These are phyloP conservation scores for Rhizopus microsporus DNA, from an alignment of 371 early-diverging fungal genomes.

Conservation along the genomic window DNA sequence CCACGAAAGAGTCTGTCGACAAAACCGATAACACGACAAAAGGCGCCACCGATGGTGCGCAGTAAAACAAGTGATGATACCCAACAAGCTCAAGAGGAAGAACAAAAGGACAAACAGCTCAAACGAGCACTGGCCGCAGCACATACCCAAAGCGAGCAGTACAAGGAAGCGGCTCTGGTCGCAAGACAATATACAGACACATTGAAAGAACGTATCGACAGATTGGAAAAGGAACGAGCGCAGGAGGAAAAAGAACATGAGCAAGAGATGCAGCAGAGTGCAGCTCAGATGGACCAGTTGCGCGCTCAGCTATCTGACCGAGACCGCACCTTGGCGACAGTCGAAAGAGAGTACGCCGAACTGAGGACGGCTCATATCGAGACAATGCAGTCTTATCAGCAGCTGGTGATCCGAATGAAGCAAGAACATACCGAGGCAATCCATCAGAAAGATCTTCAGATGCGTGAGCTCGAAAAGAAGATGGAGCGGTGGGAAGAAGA, in stretches of 20 bases:
- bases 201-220: slow-evolving; percentile 30
- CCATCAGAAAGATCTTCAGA: slow-evolving; percentile 19
- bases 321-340: slow-evolving; percentile 24
- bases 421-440: slow-evolving; percentile 13
- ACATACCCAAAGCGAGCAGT: slow-evolving; percentile 6
- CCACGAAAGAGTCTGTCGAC: slow-evolving; percentile 8
- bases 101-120: slow-evolving; percentile 26
- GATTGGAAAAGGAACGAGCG: slow-evolving; percentile 20
- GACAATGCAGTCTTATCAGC: slow-evolving; percentile 32
- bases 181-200: slow-evolving; percentile 6
- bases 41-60: slow-evolving; percentile 7
- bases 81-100: slow-evolving; percentile 35
- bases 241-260: slow-evolving; percentile 18
- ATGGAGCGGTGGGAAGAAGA: neutral
- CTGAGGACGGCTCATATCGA: slow-evolving; percentile 31
- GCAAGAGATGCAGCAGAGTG: slow-evolving; percentile 19
- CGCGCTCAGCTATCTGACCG: slow-evolving; percentile 29
- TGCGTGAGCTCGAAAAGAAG: slow-evolving; percentile 15
- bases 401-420: slow-evolving; percentile 18
- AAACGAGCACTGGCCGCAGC: slow-evolving; percentile 12
- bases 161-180: slow-evolving; percentile 1
- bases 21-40: neutral
- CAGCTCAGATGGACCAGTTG: slow-evolving; percentile 28
- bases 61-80: slow-evolving; percentile 40
- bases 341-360: slow-evolving; percentile 44